Percentiles rank a stretch among this genome's conserved stretches.
These are phyloP conservation scores for Skeletonema potamos DNA, from an alignment of 108 stramenopile species.

Conservation along the genomic window DNA sequence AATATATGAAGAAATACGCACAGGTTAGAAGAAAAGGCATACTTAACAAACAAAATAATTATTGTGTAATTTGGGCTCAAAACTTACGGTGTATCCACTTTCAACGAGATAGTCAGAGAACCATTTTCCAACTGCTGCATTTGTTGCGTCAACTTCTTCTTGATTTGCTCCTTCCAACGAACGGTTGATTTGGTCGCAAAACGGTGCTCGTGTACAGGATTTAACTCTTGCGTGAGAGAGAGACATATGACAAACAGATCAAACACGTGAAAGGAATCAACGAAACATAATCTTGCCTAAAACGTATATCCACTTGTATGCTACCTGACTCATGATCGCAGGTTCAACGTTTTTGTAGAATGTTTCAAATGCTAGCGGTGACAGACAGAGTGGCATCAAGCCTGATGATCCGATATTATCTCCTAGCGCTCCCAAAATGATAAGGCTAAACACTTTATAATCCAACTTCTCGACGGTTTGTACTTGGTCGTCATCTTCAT, in stretches of 20 bases:
- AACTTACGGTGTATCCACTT: constrained; percentile 7
- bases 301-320: constrained; percentile 17
- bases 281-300: too few species aligned
- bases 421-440: constrained; percentile 4
- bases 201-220: too few species aligned
- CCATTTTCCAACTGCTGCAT: constrained; percentile 18
- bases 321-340: constrained; percentile 5
- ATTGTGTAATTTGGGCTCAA: not conserved
- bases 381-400: constrained; percentile 8
- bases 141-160: constrained; percentile 1
- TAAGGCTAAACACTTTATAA: constrained; percentile 4
- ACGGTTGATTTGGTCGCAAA: constrained; percentile 5
- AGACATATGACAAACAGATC: too few species aligned
- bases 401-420: constrained; percentile 9
- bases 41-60: not conserved
- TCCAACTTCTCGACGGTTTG: constrained; percentile 4
- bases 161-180: not conserved
- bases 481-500: constrained; percentile 4
- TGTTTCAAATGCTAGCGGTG: constrained; percentile 6
- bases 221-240: too few species aligned
- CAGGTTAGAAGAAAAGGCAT: not conserved
- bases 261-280: too few species aligned
- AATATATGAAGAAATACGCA: not conserved
- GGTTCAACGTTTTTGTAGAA: not conserved
- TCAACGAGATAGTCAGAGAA: constrained; percentile 12